Evolutionary conservation across 495 filamentous ascomycete species (phyloP).

Genomic region (Acidomyces sp.): DNA sequence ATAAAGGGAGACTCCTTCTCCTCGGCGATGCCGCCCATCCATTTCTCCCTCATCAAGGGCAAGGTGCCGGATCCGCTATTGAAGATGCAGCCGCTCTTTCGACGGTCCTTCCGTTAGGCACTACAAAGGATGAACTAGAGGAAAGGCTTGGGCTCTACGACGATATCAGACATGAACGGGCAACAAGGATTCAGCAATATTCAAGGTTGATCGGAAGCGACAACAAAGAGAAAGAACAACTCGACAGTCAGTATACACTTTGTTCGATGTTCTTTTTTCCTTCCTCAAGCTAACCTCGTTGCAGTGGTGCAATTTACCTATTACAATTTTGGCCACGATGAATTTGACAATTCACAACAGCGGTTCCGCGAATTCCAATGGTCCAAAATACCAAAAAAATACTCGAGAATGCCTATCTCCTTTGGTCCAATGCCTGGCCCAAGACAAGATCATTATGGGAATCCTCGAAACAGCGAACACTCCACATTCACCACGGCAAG

Average conservation of each 20-base stretch:
- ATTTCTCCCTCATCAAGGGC: slow-evolving; percentile 22
- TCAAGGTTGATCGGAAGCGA: slow-evolving; percentile 35
- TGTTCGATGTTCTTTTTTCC: too few relatives aligned
- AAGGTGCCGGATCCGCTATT: slow-evolving; percentile 27
- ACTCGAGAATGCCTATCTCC: too few relatives aligned
- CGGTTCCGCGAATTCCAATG: slow-evolving; percentile 36
- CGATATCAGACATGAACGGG: slow-evolving; percentile 38
- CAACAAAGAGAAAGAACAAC: too few relatives aligned
- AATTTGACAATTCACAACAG: slow-evolving; percentile 41
- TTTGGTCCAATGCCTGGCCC: slow-evolving; percentile 47
- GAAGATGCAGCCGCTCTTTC: slow-evolving; percentile 48
- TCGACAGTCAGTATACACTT: too few relatives aligned
- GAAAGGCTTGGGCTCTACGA: slow-evolving; percentile 43
- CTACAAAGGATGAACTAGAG: slow-evolving; percentile 29
- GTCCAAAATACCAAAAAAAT: too few relatives aligned
- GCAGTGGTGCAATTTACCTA: slow-evolving; percentile 35
- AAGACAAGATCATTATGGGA: too few relatives aligned
- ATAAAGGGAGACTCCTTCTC: slow-evolving; percentile 4
- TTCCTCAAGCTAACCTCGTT: too few relatives aligned
- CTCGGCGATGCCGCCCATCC: slow-evolving; percentile 7
- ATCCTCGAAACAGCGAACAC: too few relatives aligned
- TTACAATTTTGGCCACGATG: slow-evolving; percentile 50
- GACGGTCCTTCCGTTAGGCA: slow-evolving; percentile 38
- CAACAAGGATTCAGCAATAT: slow-evolving; percentile 43
- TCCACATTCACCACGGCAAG: too few relatives aligned